Conservation (phyloP, 768 basidiomycete genomes). For the Pholiota microspora region DNA sequence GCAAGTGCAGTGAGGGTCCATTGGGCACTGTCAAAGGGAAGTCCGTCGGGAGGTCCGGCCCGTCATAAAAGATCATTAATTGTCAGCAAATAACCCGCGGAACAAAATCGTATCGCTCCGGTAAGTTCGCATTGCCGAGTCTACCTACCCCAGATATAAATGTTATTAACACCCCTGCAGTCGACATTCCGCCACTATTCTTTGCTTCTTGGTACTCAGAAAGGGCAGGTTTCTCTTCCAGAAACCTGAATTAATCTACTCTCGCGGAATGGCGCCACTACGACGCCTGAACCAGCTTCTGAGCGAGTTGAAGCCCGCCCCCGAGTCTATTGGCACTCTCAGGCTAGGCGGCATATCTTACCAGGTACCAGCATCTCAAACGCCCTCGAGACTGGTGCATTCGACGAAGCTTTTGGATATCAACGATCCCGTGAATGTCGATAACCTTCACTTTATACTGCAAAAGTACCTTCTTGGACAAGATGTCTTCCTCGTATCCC, state of each 20-base stretch:
- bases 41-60: too few relatives aligned
- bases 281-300: conserved; percentile 51
- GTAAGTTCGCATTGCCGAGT: conserved; percentile 15
- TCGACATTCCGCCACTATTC: conserved; percentile 10
- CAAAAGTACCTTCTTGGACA: conserved; percentile 70
- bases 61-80: too few relatives aligned
- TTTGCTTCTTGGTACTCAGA: conserved; percentile 5
- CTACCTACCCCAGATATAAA: conserved; percentile 16
- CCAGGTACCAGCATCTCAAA: conserved; percentile 47
- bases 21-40: too few relatives aligned
- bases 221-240: not conserved
- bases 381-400: conserved; percentile 48
- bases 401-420: conserved; percentile 45
- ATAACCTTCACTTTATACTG: conserved; percentile 63
- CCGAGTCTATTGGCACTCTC: conserved; percentile 48
- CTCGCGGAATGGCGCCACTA: conserved; percentile 31
- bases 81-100: too few relatives aligned
- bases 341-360: conserved; percentile 56
- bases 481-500: conserved; percentile 63
- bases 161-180: conserved; percentile 3
- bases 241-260: not conserved
- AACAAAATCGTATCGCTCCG: conserved; percentile 1
- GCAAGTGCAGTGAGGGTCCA: too few relatives aligned
- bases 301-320: conserved; percentile 38
- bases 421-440: conserved; percentile 49